Conservation (phyloP, 495 filamentous ascomycete species). For the Aspergillus campestris region DNA sequence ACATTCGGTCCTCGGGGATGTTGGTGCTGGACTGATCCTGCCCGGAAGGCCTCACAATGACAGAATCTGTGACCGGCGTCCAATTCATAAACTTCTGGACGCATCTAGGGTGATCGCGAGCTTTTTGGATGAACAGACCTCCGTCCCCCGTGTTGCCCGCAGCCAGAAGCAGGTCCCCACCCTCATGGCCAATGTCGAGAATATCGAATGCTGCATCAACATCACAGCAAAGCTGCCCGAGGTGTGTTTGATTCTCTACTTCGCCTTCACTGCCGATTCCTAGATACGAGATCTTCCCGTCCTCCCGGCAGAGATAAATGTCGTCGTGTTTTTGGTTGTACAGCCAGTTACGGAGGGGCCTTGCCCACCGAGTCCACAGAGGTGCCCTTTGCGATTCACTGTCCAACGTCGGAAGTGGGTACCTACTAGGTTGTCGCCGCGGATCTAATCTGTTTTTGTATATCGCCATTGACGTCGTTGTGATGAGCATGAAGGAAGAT, state of each 20-base stretch:
- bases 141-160: slow-evolving; percentile 79
- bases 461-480: slow-evolving; percentile 47
- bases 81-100: slow-evolving; percentile 67
- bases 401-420: slow-evolving; percentile 23
- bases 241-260: slow-evolving; percentile 26
- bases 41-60: slow-evolving; percentile 32
- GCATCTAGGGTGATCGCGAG: slow-evolving; percentile 39
- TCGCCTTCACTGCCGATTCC: slow-evolving; percentile 47
- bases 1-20: slow-evolving; percentile 24
- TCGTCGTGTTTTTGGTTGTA: slow-evolving; percentile 56
- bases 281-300: slow-evolving; percentile 62
- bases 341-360: slow-evolving; percentile 52
- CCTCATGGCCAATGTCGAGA: slow-evolving; percentile 39
- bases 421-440: slow-evolving; percentile 15
- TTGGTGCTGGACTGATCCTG: slow-evolving; percentile 12
- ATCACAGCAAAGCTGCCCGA: slow-evolving; percentile 35
- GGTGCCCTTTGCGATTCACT: slow-evolving; percentile 21
- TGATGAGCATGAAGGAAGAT: slow-evolving; percentile 58
- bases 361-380: slow-evolving; percentile 59
- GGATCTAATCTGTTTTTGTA: slow-evolving; percentile 47
- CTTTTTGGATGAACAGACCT: slow-evolving; percentile 61
- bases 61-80: slow-evolving; percentile 70
- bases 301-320: slow-evolving; percentile 72
- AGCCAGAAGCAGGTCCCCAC: slow-evolving; percentile 67
- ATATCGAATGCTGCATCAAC: slow-evolving; percentile 41